These are phyloP conservation scores for Blastobotrys apis DNA, from an alignment of 1,139 yeast genomes.

Conservation along the genomic window DNA sequence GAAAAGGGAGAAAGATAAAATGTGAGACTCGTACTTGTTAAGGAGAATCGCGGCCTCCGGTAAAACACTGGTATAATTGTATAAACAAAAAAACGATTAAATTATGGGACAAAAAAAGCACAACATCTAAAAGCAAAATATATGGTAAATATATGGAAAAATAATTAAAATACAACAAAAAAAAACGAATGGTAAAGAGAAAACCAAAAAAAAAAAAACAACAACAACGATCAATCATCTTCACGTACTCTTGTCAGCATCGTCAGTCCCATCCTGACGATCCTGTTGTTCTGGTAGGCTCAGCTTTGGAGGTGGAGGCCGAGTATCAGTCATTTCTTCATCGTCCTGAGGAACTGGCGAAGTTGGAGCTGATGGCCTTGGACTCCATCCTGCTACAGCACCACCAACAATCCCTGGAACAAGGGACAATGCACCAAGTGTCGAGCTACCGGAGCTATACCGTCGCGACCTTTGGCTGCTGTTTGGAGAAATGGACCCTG, in stretches of 20 bases:
- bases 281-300: conserved; percentile 6
- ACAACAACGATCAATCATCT: not conserved
- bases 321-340: not conserved
- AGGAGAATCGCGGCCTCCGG: too few species aligned
- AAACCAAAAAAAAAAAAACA: not conserved
- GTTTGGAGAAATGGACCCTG: conserved; percentile 18
- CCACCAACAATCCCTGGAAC: conserved; percentile 53
- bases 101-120: too few species aligned
- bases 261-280: not conserved
- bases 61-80: too few species aligned
- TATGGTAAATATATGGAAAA: too few species aligned
- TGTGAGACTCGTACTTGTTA: too few species aligned
- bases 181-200: not conserved
- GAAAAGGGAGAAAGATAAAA: too few species aligned
- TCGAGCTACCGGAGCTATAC: conserved; percentile 24
- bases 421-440: conserved; percentile 46
- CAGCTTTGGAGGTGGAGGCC: conserved; percentile 1
- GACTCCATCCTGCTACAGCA: conserved; percentile 44
- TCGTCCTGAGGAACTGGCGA: not conserved
- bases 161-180: not conserved
- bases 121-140: too few species aligned
- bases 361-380: conserved; percentile 4
- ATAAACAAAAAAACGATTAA: too few species aligned
- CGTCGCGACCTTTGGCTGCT: conserved; percentile 19
- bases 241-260: not conserved